Evolutionary conservation across 257 asterid genomes (phyloP).

Genomic region (Solanum boliviense): DNA sequence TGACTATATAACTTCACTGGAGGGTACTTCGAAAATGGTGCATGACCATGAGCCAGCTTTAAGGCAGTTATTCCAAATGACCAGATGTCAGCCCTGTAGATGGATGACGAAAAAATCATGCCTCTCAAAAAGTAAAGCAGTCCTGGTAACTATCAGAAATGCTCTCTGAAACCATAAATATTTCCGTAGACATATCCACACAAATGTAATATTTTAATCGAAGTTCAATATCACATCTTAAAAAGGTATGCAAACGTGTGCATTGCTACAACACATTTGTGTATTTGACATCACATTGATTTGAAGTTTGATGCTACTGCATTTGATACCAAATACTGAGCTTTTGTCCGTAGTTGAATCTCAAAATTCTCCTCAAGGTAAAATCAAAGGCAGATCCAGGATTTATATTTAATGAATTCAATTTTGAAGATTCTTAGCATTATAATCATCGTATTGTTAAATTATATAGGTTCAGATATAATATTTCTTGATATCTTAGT

Average conservation of each 20-base stretch:
- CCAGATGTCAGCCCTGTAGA: constrained; percentile 93
- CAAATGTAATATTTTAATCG: not conserved
- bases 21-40: constrained; percentile 95
- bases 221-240: not conserved
- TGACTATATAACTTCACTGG: constrained; percentile 75
- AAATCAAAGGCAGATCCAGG: no score
- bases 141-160: not conserved
- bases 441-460: no score
- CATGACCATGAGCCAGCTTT: constrained; percentile 99
- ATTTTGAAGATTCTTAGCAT: no score
- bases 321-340: no score
- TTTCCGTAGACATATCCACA: not conserved
- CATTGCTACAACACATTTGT: no score
- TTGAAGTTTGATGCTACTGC: no score
- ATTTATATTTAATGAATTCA: no score
- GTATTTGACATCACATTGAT: no score
- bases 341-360: no score
- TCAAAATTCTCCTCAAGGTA: no score
- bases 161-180: not conserved
- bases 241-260: not conserved
- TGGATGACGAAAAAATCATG: not conserved
- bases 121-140: not conserved
- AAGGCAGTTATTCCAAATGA: constrained; percentile 97
- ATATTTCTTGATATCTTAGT: no score
- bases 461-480: no score